Base-by-base conservation (phyloP, 345 rosid species). In the Adansonia digitata region DNA sequence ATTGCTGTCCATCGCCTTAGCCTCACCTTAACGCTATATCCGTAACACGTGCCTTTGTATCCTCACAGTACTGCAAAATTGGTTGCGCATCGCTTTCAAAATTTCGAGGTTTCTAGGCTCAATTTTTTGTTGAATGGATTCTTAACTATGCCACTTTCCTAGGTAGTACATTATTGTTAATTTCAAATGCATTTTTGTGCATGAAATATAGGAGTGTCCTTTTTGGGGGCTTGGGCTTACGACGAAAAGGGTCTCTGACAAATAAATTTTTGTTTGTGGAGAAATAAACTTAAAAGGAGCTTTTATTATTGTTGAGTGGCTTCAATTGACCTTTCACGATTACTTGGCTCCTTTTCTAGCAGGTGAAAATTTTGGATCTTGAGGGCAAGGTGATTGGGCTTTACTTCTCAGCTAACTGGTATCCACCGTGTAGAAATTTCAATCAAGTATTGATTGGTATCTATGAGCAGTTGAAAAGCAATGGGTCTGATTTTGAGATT, bases 371-470 rank as follows among this genome's bases (percentile, higher is more conserved):
- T n/a, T 85, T 87, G 22, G 86, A 83, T 12, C 84, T 89, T 24
- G 91, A 85, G 77, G 90, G 83, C 67, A 85, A 79, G 22, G 82
- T 87, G 2, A n/a, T 84, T 7, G 93, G 85, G 7, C 82, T 89
- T 14, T 89, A 87, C 79, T 89, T 89, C 88, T 85, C 93, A 22
- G 91, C 91, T 1, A 89, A 87, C 45, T 87, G 93, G 93, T 80
- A 85, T 74, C 75, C 76, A 22, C 89, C 86, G 1, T 89, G 93
- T 63, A 73, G 75, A 61, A 80, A 75, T 66, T 89, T 89, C 87
- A 89, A 74, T 7, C 56, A 61, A 7, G 39, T 80, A 35, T 81
- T 89, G 9, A 69, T 73, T 5, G 74, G 53, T 4, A 72, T 74
- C 17, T 89, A 89, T 17, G 75, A 87, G 64, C 83, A 85, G 12